Evolutionary conservation across 306 rosid genomes (phyloP).

Genomic region (Cajanus cajan): DNA sequence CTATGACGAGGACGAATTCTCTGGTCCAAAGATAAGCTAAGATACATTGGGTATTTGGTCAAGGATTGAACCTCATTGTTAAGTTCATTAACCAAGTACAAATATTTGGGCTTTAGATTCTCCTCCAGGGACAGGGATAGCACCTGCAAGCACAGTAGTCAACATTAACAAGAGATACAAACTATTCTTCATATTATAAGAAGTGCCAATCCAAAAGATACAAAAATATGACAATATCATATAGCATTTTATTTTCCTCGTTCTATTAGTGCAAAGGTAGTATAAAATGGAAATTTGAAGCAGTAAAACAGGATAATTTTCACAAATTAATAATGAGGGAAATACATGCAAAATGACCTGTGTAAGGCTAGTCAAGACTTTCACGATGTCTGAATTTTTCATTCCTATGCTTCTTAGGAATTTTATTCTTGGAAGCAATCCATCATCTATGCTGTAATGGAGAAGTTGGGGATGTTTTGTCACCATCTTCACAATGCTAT

Average conservation of each 20-base stretch:
- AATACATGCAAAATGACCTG: conserved; percentile 56
- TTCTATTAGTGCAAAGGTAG: not conserved
- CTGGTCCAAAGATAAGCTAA: conserved; percentile 93
- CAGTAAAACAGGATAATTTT: not conserved
- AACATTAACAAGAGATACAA: conserved; percentile 16
- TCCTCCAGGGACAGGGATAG: conserved; percentile 88
- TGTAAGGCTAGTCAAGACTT: conserved; percentile 85
- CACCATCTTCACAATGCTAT: conserved; percentile 92
- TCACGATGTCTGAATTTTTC: conserved; percentile 80
- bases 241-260: not conserved
- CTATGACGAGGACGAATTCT: conserved; percentile 98
- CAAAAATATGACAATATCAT: not conserved
- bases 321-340: conserved; percentile 3
- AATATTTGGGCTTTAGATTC: conserved; percentile 90
- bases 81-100: conserved; percentile 91
- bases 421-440: conserved; percentile 89
- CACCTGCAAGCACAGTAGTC: conserved; percentile 58
- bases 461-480: conserved; percentile 94
- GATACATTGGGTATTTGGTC: conserved; percentile 95
- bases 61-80: conserved; percentile 80
- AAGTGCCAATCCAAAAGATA: not conserved
- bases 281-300: not conserved
- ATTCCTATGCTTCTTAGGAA: conserved; percentile 95
- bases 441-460: conserved; percentile 91
- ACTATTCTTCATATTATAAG: conserved; percentile 1